Percentiles rank a stretch among this genome's conserved stretches.
Conservation (phyloP, 2,329 filamentous ascomycete species). For the Alternaria incomplexa region DNA sequence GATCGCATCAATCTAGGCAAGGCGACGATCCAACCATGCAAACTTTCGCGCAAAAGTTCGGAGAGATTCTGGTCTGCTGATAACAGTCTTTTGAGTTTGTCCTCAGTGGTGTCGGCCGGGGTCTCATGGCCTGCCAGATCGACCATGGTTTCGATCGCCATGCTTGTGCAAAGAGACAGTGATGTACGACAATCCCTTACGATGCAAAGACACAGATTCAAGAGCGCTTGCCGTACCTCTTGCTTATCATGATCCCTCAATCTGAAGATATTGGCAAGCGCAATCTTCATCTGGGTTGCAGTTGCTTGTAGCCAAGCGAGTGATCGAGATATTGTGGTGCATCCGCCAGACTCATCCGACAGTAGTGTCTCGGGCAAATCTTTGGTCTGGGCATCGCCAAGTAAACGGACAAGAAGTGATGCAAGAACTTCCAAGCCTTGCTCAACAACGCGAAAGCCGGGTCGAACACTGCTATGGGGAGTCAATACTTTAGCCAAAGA, state of each 20-base stretch:
- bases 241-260: constrained; percentile 72
- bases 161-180: constrained; percentile 69
- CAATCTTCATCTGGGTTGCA: constrained; percentile 79
- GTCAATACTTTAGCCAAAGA: constrained; percentile 77
- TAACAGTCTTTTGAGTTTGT: constrained; percentile 64
- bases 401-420: constrained; percentile 51
- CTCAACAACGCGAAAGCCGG: constrained; percentile 69
- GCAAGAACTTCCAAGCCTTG: constrained; percentile 66
- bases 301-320: constrained; percentile 80
- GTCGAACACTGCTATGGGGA: constrained; percentile 66
- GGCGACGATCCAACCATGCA: constrained; percentile 82
- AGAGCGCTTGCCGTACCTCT: constrained; percentile 72
- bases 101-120: constrained; percentile 52
- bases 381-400: constrained; percentile 53
- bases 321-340: constrained; percentile 49
- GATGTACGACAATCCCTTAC: constrained; percentile 80
- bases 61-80: constrained; percentile 67
- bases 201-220: constrained; percentile 74
- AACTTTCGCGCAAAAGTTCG: constrained; percentile 69
- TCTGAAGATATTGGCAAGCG: constrained; percentile 77
- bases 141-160: constrained; percentile 83
- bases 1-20: constrained; percentile 84
- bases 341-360: constrained; percentile 13
- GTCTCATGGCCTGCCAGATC: constrained; percentile 61
- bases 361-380: constrained; percentile 26